Percentiles rank a stretch among this genome's conserved stretches.
phyloP scores from a whole-genome alignment of 1,139 yeast genomes.

The Trichomonascaceae sp. region DNA sequence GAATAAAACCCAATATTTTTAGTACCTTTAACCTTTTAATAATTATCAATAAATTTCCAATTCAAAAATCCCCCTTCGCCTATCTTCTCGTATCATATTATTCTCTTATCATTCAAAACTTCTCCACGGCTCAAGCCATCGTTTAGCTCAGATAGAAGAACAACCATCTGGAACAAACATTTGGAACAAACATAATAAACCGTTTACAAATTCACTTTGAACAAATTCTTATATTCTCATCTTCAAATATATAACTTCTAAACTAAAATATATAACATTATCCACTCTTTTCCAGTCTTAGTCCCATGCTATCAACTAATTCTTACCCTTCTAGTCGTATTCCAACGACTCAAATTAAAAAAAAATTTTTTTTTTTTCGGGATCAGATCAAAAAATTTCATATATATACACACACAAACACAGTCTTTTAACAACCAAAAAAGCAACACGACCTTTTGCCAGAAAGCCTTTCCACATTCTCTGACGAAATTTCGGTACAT shows the following conservation, averaged over 20 bases:
- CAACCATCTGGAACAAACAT: background rate
- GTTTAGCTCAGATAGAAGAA: background rate
- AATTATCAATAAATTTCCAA: background rate
- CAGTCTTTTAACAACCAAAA: background rate
- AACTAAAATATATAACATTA: background rate
- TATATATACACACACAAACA: background rate
- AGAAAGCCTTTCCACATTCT: background rate
- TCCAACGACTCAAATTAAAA: constrained; percentile 1
- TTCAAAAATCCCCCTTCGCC: too few relatives aligned
- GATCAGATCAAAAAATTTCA: constrained; percentile 5
- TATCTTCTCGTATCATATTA: too few relatives aligned
- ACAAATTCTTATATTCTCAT: background rate
- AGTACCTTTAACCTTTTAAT: too few relatives aligned
- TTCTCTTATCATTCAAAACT: background rate
- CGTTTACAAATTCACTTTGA: background rate
- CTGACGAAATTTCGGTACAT: background rate
- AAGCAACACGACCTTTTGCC: background rate
- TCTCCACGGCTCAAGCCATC: background rate
- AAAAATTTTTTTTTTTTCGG: constrained; percentile 5
- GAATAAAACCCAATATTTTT: background rate
- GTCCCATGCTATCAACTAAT: background rate
- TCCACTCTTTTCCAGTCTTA: background rate
- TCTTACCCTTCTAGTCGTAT: background rate
- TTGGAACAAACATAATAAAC: background rate
- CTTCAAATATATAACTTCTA: background rate